phyloP scores from a whole-genome alignment of 345 rosid genomes.

The Cochlearia excelsa region DNA sequence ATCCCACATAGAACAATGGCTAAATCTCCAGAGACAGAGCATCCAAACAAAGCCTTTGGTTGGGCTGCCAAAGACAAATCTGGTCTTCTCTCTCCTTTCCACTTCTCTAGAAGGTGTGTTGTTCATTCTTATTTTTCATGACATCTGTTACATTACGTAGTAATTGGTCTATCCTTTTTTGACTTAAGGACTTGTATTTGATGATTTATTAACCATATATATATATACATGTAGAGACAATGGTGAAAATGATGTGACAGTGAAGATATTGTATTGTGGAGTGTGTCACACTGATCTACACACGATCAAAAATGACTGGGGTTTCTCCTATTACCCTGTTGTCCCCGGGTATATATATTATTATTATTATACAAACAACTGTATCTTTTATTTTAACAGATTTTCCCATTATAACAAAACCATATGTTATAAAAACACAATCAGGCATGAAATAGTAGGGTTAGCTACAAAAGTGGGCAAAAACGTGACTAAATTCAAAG shows the following conservation, averaged over 20 bases:
- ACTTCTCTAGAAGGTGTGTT: slow-evolving; percentile 73
- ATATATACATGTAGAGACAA: slow-evolving; percentile 47
- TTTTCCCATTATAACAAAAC: not conserved
- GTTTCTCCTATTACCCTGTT: slow-evolving; percentile 56
- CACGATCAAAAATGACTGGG: slow-evolving; percentile 68
- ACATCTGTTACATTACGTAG: no score
- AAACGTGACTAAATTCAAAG: slow-evolving; percentile 62
- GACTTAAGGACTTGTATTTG: no score
- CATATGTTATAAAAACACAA: not conserved
- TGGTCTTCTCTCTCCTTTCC: slow-evolving; percentile 69
- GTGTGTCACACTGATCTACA: slow-evolving; percentile 85
- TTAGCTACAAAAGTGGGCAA: slow-evolving; percentile 57
- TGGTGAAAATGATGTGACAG: slow-evolving; percentile 73
- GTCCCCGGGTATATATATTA: slow-evolving; percentile 66
- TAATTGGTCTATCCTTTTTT: no score
- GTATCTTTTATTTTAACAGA: not conserved
- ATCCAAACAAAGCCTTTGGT: slow-evolving; percentile 66
- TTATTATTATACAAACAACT: no score
- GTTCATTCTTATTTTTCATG: no score
- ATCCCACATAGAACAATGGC: slow-evolving; percentile 42
- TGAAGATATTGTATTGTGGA: slow-evolving; percentile 77
- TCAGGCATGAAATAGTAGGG: slow-evolving; percentile 88
- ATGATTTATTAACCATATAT: no score
- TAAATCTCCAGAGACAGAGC: slow-evolving; percentile 58
- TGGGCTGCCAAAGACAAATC: slow-evolving; percentile 79